phyloP scores from a whole-genome alignment of 192 early-diverging fungal species.

The Entophlyctis helioformis region DNA sequence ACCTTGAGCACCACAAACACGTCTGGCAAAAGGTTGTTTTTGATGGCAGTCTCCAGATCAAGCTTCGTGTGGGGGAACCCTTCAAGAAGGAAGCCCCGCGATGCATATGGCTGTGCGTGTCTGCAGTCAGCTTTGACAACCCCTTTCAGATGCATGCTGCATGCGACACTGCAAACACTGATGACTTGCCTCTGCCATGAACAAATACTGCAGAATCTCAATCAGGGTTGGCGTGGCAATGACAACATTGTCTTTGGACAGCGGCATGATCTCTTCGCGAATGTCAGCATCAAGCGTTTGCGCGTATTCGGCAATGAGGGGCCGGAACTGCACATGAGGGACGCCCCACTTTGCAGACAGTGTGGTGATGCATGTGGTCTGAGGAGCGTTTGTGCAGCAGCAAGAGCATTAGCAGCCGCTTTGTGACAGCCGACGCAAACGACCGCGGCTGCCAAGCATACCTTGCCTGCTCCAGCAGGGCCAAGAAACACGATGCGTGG shows the following conservation, averaged over 20 bases:
- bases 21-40: slow-evolving; percentile 23
- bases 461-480: slow-evolving; percentile 22
- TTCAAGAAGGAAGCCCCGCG: slow-evolving; percentile 34
- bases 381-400: too few relatives aligned
- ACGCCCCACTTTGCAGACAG: too few relatives aligned
- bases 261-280: slow-evolving; percentile 21
- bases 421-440: too few relatives aligned
- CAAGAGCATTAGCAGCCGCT: too few relatives aligned
- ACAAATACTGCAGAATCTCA: slow-evolving; percentile 5
- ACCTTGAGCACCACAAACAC: slow-evolving; percentile 25
- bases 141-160: background rate
- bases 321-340: slow-evolving; percentile 12
- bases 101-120: slow-evolving; percentile 23
- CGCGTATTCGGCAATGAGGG: too few relatives aligned
- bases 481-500: slow-evolving; percentile 26
- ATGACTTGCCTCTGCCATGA: slow-evolving; percentile 4
- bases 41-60: slow-evolving; percentile 24
- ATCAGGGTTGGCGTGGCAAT: slow-evolving; percentile 1
- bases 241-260: slow-evolving; percentile 19
- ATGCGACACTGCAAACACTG: slow-evolving; percentile 1
- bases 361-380: too few relatives aligned
- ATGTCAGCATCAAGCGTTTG: slow-evolving; percentile 7
- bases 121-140: too few relatives aligned
- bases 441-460: too few relatives aligned
- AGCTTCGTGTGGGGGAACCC: slow-evolving; percentile 31